Evolutionary conservation across 129 eudicot species (phyloP), one percentile per base, ranked within the genome.

Genomic region (Rutidosis leptorrhynchoides): DNA sequence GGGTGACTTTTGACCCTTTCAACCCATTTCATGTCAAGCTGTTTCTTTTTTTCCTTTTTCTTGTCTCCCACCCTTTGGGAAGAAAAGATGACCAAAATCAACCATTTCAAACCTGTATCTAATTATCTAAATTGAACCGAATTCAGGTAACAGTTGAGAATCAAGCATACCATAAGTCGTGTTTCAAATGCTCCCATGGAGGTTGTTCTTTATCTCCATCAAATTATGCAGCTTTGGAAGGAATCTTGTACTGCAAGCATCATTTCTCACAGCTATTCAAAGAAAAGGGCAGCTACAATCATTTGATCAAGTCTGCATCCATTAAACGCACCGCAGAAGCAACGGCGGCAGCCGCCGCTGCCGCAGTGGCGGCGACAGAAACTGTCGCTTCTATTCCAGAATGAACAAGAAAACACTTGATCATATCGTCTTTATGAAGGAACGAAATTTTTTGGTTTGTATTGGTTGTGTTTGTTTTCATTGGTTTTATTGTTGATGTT

Each of bases 251-350:
- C 77, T 92, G 96, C 82, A 92, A 92, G 68, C 98, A 90, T 62
- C 98, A 92, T 83, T 92, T 92, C 75, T 92, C 96, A 1, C 98
- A 92, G 85, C 87, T 92, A 23, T 92, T 92, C 77, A 88, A 89
- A 83, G 98, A 92, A 73, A 92, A 92, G 77, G 98, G 98, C 26
- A 92, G 98, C 82, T 88, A 92, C 86, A 89, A 87, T 75, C 98
- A 92, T 76, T 67, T 92, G 25, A 79, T 85, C 76, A 88, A 92
- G 69, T 85, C 96, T 52, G 95, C 98, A 6, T 92, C 98, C 11
- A 80, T 88, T 42, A 92, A 77, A 78, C 95, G 87, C 21, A 58
- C 82, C 28, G 76, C 90, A 23, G 82, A 74, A 52, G 17, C 74
- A 12, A 19, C 74, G 24, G 33, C 74, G 2, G 75, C 80, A 5